These are phyloP conservation scores for Neoascochyta sp. DNA, from an alignment of 2,329 filamentous ascomycete species.

Conservation along the genomic window DNA sequence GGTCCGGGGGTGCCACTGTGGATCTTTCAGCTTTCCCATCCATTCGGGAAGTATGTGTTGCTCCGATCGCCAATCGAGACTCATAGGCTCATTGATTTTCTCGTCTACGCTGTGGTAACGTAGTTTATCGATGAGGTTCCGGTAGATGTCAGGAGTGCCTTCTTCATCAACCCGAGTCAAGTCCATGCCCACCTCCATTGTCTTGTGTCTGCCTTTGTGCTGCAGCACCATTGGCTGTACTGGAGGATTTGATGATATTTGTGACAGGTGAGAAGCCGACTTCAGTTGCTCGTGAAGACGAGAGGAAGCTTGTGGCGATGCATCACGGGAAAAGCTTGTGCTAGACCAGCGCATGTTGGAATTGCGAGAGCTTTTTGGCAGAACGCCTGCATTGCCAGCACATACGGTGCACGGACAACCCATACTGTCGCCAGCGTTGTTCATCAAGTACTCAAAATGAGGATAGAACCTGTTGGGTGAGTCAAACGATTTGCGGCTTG, in stretches of 20 bases:
- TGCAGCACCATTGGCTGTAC: conserved; percentile 1
- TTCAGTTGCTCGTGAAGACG: no score
- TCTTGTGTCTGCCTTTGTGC: conserved; percentile 18
- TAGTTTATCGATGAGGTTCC: conserved; percentile 49
- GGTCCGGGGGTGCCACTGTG: conserved; percentile 51
- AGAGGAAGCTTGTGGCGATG: conserved; percentile 5
- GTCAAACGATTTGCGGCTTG: conserved; percentile 48
- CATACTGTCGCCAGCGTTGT: conserved; percentile 38
- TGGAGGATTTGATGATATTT: not conserved
- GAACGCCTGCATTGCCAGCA: conserved; percentile 15
- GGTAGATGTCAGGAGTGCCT: conserved; percentile 54
- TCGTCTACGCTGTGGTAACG: conserved; percentile 44
- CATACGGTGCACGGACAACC: conserved; percentile 53
- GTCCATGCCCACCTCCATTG: conserved; percentile 17
- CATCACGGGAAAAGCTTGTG: no score
- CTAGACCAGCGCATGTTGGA: conserved; percentile 7
- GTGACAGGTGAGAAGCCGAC: not conserved
- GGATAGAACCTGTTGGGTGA: conserved; percentile 54
- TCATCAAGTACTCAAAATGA: conserved; percentile 57
- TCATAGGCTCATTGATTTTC: conserved; percentile 48
- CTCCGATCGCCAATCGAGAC: conserved; percentile 56
- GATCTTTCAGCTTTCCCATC: conserved; percentile 44
- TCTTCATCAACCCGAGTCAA: conserved; percentile 46
- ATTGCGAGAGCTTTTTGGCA: conserved; percentile 12
- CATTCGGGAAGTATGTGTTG: conserved; percentile 42